These are phyloP conservation scores for Fusarium sp. DNA, from an alignment of 2,329 filamentous ascomycete genomes.

Conservation along the genomic window DNA sequence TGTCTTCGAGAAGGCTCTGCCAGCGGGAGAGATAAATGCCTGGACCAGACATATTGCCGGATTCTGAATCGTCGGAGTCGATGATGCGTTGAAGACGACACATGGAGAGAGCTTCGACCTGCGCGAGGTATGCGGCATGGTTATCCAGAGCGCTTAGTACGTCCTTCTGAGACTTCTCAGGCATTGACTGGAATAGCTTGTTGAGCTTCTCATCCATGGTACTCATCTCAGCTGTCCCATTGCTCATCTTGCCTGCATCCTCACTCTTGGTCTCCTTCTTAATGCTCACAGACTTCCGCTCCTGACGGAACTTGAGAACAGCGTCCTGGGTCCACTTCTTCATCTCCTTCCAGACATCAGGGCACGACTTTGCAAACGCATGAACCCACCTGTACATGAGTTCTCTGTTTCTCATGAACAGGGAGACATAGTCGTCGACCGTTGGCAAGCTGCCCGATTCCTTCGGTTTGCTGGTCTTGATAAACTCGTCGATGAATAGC, in stretches of 20 bases:
- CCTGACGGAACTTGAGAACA: conserved; percentile 64
- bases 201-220: conserved; percentile 55
- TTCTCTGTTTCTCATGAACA: conserved; percentile 72
- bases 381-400: conserved; percentile 77
- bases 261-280: not conserved
- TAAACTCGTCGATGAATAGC: conserved; percentile 76
- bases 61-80: conserved; percentile 47
- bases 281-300: conserved; percentile 8
- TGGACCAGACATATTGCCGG: conserved; percentile 65
- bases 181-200: conserved; percentile 59
- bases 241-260: conserved; percentile 10
- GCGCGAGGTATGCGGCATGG: conserved; percentile 69
- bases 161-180: conserved; percentile 55
- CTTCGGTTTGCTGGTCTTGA: conserved; percentile 66
- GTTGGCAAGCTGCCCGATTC: conserved; percentile 59
- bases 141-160: conserved; percentile 66
- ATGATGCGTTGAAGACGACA: conserved; percentile 68
- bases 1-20: conserved; percentile 77
- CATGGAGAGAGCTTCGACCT: conserved; percentile 64
- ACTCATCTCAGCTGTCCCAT: conserved; percentile 37
- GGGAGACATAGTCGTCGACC: conserved; percentile 76
- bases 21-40: conserved; percentile 79
- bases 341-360: conserved; percentile 71
- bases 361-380: conserved; percentile 73
- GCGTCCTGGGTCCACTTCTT: conserved; percentile 69